Percentiles rank a stretch among this genome's conserved stretches.
Conservation (phyloP, 192 early-diverging fungal genomes). For the Umbelopsis ramanniana region DNA sequence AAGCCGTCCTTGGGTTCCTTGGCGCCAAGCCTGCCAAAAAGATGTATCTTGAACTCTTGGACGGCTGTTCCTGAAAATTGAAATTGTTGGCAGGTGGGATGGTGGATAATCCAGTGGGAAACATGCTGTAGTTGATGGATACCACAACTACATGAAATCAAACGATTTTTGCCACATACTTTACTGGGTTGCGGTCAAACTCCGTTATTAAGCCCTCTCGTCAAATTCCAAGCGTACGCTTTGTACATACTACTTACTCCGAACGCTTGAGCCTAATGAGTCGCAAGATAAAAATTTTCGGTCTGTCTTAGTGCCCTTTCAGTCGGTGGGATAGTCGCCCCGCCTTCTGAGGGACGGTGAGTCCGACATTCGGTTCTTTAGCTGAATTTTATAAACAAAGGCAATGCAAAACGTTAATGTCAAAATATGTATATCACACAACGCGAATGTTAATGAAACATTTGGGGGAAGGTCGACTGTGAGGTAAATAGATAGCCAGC, state of each 20-base stretch:
- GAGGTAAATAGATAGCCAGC: too few relatives aligned
- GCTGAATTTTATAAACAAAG: too few relatives aligned
- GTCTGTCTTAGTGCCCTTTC: slow-evolving; percentile 22
- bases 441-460: too few relatives aligned
- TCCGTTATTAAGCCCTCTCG: slow-evolving; percentile 10
- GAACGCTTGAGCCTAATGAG: slow-evolving; percentile 22
- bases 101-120: neutral
- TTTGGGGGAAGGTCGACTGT: too few relatives aligned
- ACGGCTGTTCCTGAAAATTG: neutral
- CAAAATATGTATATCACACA: too few relatives aligned
- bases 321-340: neutral
- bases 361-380: neutral
- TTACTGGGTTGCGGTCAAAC: neutral
- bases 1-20: neutral
- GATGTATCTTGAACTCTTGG: neutral
- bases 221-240: slow-evolving; percentile 18
- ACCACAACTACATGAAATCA: neutral
- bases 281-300: slow-evolving; percentile 9
- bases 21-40: slow-evolving; percentile 9
- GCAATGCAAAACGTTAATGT: too few relatives aligned
- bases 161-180: neutral
- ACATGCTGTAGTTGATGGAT: neutral
- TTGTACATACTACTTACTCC: neutral
- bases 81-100: neutral
- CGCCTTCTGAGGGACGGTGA: slow-evolving; percentile 13